Evolutionary conservation across 805 yeast genomes (phyloP).

Genomic region (Sungouiozyma ichnusensis): DNA sequence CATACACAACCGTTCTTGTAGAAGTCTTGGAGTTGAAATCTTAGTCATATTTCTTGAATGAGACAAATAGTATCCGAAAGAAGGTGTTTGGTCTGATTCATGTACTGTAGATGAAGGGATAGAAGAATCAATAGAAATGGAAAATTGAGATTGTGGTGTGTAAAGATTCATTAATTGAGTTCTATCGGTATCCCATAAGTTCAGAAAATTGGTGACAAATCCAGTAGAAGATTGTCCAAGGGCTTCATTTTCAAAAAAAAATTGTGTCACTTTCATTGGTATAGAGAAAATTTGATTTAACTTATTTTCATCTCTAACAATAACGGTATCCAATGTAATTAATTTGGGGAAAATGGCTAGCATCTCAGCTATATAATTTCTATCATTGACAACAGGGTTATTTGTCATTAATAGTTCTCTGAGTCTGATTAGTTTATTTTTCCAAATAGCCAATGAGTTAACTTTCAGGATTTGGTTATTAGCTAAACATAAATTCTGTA

Average conservation of each 20-base stretch:
- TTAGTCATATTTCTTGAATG: conserved; percentile 72
- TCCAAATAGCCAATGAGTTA: conserved; percentile 61
- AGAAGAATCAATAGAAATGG: conserved; percentile 63
- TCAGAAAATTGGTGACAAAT: conserved; percentile 65
- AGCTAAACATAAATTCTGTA: conserved; percentile 71
- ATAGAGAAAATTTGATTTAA: conserved; percentile 40
- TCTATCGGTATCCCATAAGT: conserved; percentile 76
- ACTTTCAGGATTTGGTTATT: conserved; percentile 57
- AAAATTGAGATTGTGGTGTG: conserved; percentile 76
- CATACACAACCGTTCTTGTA: conserved; percentile 47
- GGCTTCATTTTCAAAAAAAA: conserved; percentile 74
- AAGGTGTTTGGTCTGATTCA: conserved; percentile 28
- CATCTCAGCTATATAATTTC: conserved; percentile 48
- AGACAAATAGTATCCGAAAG: conserved; percentile 61
- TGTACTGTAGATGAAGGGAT: conserved; percentile 42
- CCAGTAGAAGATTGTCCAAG: conserved; percentile 61
- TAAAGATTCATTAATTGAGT: conserved; percentile 60
- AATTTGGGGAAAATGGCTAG: conserved; percentile 68
- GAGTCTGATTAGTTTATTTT: conserved; percentile 58
- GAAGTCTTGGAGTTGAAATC: conserved; percentile 43
- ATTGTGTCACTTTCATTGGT: conserved; percentile 48
- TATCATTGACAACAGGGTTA: conserved; percentile 55
- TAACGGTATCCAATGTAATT: conserved; percentile 64
- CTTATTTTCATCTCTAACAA: conserved; percentile 64
- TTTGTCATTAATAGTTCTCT: conserved; percentile 68